Conservation (phyloP, 306 rosid genomes). For the Citrullus mucosospermus region DNA sequence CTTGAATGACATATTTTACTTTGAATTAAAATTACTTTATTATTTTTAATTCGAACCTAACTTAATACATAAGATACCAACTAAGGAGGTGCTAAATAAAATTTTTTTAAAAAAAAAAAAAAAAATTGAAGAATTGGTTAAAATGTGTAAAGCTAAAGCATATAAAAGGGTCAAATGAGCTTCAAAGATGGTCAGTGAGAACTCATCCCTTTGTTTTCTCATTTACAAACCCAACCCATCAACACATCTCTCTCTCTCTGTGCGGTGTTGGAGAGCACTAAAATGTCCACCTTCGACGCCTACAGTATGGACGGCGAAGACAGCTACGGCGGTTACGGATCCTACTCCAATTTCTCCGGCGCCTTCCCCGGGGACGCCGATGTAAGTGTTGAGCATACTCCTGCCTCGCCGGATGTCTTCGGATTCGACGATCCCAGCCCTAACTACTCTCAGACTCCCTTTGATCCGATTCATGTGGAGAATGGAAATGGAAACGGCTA, state of each 20-base stretch:
- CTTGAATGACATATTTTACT: no score
- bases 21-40: no score
- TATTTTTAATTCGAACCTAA: no score
- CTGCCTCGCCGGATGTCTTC: conserved; percentile 54
- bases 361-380: conserved; percentile 35
- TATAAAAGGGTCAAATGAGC: conserved; percentile 4
- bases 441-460: conserved; percentile 60
- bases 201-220: neutral
- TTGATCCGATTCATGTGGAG: conserved; percentile 42
- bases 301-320: conserved; percentile 66
- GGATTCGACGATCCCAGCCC: conserved; percentile 69
- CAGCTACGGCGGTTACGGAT: conserved; percentile 48
- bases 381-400: conserved; percentile 40
- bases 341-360: conserved; percentile 50
- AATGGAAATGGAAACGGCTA: conserved; percentile 61
- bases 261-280: neutral
- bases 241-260: neutral
- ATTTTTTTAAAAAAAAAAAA: neutral
- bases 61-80: no score
- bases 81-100: no score
- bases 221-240: conserved; percentile 12
- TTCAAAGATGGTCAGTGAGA: neutral
- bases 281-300: conserved; percentile 74
- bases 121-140: neutral
- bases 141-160: neutral